Conservation (phyloP, 2,329 filamentous ascomycete species). For the Cercospora sp. region DNA sequence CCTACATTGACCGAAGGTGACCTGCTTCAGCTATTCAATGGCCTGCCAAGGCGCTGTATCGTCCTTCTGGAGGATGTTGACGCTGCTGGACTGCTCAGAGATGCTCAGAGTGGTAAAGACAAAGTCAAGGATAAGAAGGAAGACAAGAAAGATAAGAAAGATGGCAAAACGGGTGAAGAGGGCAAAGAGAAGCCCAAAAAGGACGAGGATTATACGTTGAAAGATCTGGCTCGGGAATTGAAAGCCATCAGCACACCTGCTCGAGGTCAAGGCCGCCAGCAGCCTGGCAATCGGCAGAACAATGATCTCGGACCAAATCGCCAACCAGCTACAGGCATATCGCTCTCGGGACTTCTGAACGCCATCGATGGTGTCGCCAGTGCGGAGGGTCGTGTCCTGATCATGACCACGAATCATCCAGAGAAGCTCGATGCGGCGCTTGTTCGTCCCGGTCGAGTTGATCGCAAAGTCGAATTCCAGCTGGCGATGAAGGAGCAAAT, state of each 20-base stretch:
- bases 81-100: constrained; percentile 46
- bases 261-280: constrained; percentile 11
- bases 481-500: constrained; percentile 45
- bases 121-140: constrained; percentile 24
- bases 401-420: constrained; percentile 80
- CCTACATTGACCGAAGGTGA: constrained; percentile 72
- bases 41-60: constrained; percentile 47
- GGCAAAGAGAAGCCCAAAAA: constrained; percentile 26
- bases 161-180: constrained; percentile 3
- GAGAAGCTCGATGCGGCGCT: constrained; percentile 67
- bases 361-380: constrained; percentile 80
- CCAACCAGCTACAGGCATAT: constrained; percentile 59
- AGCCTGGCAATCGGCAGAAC: not conserved
- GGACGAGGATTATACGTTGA: constrained; percentile 34
- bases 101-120: constrained; percentile 36
- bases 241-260: constrained; percentile 24
- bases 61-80: constrained; percentile 52
- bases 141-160: constrained; percentile 21
- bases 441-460: constrained; percentile 70
- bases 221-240: constrained; percentile 34
- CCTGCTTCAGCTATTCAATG: constrained; percentile 47
- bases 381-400: constrained; percentile 74
- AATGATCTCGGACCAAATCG: constrained; percentile 22
- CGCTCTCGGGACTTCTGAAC: constrained; percentile 76
- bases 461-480: constrained; percentile 64